A percentile compares a stretch with the other conserved stretches of the same genome.
phyloP scores from a whole-genome alignment of 495 filamentous ascomycete species.

The Cercophora newfieldiana region DNA sequence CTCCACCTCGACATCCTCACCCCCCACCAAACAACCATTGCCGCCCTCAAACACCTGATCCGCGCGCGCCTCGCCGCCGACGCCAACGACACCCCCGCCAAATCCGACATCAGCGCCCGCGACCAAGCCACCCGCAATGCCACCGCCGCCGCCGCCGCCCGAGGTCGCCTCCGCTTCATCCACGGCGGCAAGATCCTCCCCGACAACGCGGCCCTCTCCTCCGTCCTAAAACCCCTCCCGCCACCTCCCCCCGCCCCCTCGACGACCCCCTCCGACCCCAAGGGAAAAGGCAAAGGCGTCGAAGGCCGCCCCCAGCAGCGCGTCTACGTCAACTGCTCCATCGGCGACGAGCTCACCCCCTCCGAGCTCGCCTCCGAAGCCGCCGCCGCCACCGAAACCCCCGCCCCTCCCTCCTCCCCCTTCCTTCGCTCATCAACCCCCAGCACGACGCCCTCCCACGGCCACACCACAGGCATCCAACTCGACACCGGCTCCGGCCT shows the following conservation, averaged over 20 bases:
- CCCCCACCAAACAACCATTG: slow-evolving; percentile 66
- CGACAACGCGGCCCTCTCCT: slow-evolving; percentile 63
- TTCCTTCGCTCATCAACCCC: not conserved
- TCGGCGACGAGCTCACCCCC: slow-evolving; percentile 69
- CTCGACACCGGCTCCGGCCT: slow-evolving; percentile 11
- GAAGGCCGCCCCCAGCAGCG: slow-evolving; percentile 35
- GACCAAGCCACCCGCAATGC: slow-evolving; percentile 56
- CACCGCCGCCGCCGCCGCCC: slow-evolving; percentile 46
- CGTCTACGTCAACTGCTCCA: slow-evolving; percentile 87
- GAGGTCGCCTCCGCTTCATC: slow-evolving; percentile 79
- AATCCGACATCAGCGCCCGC: too few species aligned
- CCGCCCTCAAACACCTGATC: slow-evolving; percentile 78
- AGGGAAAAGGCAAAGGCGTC: slow-evolving; percentile 32
- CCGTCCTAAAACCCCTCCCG: slow-evolving; percentile 62
- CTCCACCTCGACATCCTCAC: slow-evolving; percentile 71
- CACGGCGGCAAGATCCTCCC: slow-evolving; percentile 80
- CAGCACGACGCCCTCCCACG: not conserved
- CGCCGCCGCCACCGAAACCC: slow-evolving; percentile 40
- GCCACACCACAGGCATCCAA: slow-evolving; percentile 16
- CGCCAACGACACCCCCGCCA: slow-evolving; percentile 29
- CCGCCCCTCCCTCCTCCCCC: slow-evolving; percentile 21
- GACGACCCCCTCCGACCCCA: slow-evolving; percentile 32
- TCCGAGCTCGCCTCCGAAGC: slow-evolving; percentile 71
- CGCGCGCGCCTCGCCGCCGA: slow-evolving; percentile 68
- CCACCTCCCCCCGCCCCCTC: slow-evolving; percentile 50